Conservation (phyloP, 2,329 filamentous ascomycete species). For the Diplodia mutila region DNA sequence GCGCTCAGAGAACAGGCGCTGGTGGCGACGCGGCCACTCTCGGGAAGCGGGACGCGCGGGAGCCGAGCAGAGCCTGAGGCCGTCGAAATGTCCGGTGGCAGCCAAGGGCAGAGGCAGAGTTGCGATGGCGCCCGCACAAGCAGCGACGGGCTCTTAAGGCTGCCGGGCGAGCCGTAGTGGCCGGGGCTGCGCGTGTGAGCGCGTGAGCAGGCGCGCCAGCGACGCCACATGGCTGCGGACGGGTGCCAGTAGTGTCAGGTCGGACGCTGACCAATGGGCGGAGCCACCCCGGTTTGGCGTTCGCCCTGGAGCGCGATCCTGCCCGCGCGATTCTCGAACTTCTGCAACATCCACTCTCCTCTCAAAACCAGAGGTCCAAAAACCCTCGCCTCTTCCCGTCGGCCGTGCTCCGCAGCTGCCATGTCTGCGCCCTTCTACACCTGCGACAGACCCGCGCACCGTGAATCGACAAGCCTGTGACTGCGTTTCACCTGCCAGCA, state of each 20-base stretch:
- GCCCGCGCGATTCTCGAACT: neutral
- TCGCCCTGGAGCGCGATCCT: conserved; percentile 17
- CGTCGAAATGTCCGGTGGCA: neutral
- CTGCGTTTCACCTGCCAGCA: conserved; percentile 16
- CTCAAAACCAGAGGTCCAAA: conserved; percentile 18
- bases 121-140: neutral
- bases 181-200: conserved; percentile 5
- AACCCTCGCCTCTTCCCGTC: conserved; percentile 28
- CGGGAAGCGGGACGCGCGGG: conserved; percentile 16
- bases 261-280: conserved; percentile 21
- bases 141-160: neutral
- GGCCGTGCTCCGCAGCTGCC: conserved; percentile 37
- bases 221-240: neutral
- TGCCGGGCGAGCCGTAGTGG: neutral
- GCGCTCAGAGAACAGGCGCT: conserved; percentile 2
- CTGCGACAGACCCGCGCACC: conserved; percentile 28
- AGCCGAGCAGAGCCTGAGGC: conserved; percentile 8
- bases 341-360: conserved; percentile 28
- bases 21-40: conserved; percentile 13
- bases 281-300: conserved; percentile 6
- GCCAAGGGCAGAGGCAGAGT: neutral
- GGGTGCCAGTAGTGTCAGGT: neutral
- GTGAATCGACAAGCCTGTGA: conserved; percentile 22
- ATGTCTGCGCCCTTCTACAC: conserved; percentile 30
- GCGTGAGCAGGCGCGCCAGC: conserved; percentile 6